Evolutionary conservation across 2,329 filamentous ascomycete species (phyloP).

Genomic region (Colletotrichum cereale): DNA sequence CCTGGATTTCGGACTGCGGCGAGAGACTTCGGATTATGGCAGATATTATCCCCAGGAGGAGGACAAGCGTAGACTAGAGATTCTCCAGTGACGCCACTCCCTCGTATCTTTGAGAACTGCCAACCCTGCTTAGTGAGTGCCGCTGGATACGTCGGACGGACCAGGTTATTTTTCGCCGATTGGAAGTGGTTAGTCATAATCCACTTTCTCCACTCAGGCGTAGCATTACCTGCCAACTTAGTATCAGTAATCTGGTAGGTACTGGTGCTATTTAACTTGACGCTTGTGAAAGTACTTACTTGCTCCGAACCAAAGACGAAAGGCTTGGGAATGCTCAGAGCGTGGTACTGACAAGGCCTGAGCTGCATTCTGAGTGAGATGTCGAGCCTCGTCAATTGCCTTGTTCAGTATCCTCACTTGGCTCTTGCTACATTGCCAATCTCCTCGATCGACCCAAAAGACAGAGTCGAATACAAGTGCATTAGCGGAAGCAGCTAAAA

Average conservation of each 20-base stretch:
- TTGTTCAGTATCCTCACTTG: neutral
- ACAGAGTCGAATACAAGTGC: neutral
- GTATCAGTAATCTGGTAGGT: neutral
- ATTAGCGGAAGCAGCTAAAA: neutral
- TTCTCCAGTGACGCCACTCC: neutral
- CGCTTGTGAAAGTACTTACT: neutral
- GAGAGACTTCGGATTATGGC: too few relatives aligned
- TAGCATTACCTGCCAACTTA: neutral
- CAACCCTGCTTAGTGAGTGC: fast-evolving
- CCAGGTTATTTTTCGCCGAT: neutral
- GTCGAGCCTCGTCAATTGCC: neutral
- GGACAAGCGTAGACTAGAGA: neutral
- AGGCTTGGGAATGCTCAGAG: neutral
- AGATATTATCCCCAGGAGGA: neutral
- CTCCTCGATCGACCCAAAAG: neutral
- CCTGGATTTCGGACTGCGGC: too few relatives aligned
- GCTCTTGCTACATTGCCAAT: neutral
- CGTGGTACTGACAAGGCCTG: neutral
- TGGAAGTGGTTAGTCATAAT: neutral
- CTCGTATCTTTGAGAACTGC: neutral
- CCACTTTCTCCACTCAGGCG: neutral
- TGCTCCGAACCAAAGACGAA: neutral
- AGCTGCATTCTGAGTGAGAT: neutral
- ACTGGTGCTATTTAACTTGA: fast-evolving
- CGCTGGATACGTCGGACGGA: neutral